Base-by-base conservation (phyloP, 192 early-diverging fungal genomes). In the Entomortierella chlamydospora region DNA sequence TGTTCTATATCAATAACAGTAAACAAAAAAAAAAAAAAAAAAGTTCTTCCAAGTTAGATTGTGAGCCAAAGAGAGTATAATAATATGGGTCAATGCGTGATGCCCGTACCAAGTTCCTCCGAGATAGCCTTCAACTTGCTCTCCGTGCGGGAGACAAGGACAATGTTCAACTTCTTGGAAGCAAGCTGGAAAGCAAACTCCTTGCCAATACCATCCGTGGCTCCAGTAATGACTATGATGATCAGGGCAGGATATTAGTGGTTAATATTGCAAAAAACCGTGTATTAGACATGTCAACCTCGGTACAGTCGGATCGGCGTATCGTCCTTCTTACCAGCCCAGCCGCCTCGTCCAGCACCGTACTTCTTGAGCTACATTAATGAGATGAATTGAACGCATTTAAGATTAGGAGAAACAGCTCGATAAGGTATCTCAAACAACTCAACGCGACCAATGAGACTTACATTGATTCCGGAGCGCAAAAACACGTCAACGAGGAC, bases 191-290 rank as follows among this genome's bases (percentile, higher is more conserved):
- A 70, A n/a, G 96, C 95, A 64, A 96, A 95, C 81, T 97, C 95
- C 64, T 91, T 94, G 33, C 98, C 98, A 81, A 99, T 95, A 57
- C 97, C 98, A 81, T 97, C 98, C 18, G 96, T 95, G 33, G 95
- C 96, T 56, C 98, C 98, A 37, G 98, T 99, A 31, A 99, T 89
- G 51, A 98, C 92, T 89, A 70, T 20, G 23, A 28, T 9, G n/a
- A n/a, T 12, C 15, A 10, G 49, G 31, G 5, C 17, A 4, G 23
- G 53, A 54, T n/a, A 54, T 54, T 30, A 17, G 54, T 30, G 28
- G 17, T 17, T 20, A 47, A 47, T 20, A 42, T 25, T 9, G 23
- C n/a, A n/a, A n/a, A n/a, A n/a, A n/a, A n/a, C n/a, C n/a, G n/a
- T n/a, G n/a, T n/a, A n/a, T n/a, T n/a, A n/a, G n/a, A n/a, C n/a